Conservation (phyloP, 495 filamentous ascomycete species). For the Trypethelium eluteriae region DNA sequence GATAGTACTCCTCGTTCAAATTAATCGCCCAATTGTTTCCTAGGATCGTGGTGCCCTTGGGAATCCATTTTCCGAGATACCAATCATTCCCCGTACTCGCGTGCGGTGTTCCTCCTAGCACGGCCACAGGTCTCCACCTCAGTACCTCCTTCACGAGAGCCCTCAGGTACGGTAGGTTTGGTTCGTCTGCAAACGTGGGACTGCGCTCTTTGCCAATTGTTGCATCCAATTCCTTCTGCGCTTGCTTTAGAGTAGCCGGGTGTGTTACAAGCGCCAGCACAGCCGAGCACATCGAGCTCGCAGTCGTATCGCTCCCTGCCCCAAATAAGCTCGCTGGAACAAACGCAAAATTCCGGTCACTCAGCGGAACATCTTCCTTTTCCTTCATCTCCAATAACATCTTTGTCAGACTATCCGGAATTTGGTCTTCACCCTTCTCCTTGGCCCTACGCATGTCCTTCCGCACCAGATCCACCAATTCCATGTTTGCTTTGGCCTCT, state of each 20-base stretch:
- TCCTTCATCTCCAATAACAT: conserved; percentile 43
- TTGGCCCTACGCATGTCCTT: conserved; percentile 39
- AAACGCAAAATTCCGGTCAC: conserved; percentile 49
- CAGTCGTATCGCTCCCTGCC: conserved; percentile 58
- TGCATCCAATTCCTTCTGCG: conserved; percentile 49
- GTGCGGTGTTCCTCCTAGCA: conserved; percentile 55
- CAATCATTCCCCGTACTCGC: conserved; percentile 52
- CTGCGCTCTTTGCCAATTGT: conserved; percentile 47
- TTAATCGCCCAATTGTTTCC: conserved; percentile 61
- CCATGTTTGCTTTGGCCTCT: conserved; percentile 46
- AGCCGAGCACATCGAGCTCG: conserved; percentile 53
- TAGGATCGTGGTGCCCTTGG: conserved; percentile 48
- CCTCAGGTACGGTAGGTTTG: conserved; percentile 44
- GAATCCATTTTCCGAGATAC: conserved; percentile 40
- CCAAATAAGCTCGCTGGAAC: conserved; percentile 56
- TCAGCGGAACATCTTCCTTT: conserved; percentile 42
- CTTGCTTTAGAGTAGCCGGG: conserved; percentile 42
- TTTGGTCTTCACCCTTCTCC: conserved; percentile 30
- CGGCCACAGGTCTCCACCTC: conserved; percentile 54
- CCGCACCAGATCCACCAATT: conserved; percentile 49
- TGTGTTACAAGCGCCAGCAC: conserved; percentile 50
- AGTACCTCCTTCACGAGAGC: conserved; percentile 51
- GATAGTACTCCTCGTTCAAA: conserved; percentile 51
- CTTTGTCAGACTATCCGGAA: conserved; percentile 45
- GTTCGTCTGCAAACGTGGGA: conserved; percentile 46